Evolutionary conservation across 768 basidiomycete genomes (phyloP).

Genomic region (Terana coerulea): DNA sequence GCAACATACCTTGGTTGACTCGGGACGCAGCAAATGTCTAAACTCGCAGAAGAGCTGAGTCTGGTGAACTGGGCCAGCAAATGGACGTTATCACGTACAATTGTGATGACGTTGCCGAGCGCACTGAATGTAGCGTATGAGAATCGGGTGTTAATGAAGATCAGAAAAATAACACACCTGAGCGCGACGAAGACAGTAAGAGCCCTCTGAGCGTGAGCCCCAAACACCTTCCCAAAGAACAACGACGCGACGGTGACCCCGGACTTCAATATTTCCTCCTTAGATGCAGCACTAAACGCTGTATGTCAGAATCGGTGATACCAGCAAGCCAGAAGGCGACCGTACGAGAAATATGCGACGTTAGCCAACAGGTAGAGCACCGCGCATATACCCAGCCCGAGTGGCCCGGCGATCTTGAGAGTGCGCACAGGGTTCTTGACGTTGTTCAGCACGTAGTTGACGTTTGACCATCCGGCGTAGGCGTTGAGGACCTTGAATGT

Average conservation of each 20-base stretch:
- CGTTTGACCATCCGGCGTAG: conserved; percentile 51
- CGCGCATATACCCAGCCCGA: conserved; percentile 52
- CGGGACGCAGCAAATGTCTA: conserved; percentile 49
- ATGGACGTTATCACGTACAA: conserved; percentile 15
- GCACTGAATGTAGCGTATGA: conserved; percentile 21
- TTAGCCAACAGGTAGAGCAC: conserved; percentile 53
- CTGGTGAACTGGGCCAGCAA: background rate
- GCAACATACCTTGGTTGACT: conserved; percentile 43
- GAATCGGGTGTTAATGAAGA: background rate
- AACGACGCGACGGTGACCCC: conserved; percentile 57
- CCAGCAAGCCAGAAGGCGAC: conserved; percentile 14
- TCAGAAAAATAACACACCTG: conserved; percentile 32
- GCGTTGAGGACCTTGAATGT: conserved; percentile 54
- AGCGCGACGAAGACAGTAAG: conserved; percentile 56
- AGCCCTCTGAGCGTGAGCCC: conserved; percentile 45
- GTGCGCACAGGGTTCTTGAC: conserved; percentile 58
- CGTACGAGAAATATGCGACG: conserved; percentile 53
- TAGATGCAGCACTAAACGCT: conserved; percentile 36
- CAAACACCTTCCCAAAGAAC: conserved; percentile 60
- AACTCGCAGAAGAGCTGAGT: background rate
- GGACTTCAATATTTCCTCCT: conserved; percentile 43
- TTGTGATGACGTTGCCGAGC: conserved; percentile 27
- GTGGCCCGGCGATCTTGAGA: conserved; percentile 57
- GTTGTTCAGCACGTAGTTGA: conserved; percentile 59
- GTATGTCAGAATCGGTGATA: background rate